phyloP scores from a whole-genome alignment of 306 rosid species.

The Dalbergia cochinchinensis region DNA sequence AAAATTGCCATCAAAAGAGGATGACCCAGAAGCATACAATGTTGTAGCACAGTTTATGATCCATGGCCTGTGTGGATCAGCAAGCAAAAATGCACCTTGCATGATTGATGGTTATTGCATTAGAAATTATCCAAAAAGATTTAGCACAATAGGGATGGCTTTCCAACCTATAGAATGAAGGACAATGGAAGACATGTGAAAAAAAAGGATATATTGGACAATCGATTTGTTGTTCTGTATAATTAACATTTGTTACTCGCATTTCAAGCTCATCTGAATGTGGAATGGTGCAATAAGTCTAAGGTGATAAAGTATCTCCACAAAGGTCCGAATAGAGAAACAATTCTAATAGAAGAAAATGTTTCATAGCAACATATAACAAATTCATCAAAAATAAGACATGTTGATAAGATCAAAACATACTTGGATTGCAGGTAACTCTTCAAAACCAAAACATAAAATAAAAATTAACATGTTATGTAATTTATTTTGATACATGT shows the following conservation, averaged over 20 bases:
- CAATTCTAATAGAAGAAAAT: too few relatives aligned
- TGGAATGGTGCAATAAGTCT: background rate
- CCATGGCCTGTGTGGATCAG: background rate
- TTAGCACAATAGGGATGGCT: background rate
- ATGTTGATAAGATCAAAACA: too few relatives aligned
- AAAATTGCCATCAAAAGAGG: background rate
- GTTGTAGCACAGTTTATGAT: background rate
- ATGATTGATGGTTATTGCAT: background rate
- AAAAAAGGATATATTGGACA: background rate
- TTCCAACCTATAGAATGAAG: background rate
- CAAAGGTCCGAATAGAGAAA: background rate
- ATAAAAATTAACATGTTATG: too few relatives aligned
- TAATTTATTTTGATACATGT: too few relatives aligned
- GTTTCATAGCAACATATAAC: too few relatives aligned
- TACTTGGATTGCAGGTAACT: too few relatives aligned
- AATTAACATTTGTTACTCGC: background rate
- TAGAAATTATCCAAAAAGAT: background rate
- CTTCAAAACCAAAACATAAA: too few relatives aligned
- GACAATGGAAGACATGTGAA: background rate
- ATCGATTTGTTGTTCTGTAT: background rate
- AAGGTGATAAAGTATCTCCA: background rate
- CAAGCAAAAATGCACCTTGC: constrained; percentile 10
- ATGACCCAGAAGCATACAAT: background rate
- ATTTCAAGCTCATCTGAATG: background rate
- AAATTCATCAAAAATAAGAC: too few relatives aligned